Conservation (phyloP, 2,329 filamentous ascomycete genomes). For the Dothistroma septosporum region DNA sequence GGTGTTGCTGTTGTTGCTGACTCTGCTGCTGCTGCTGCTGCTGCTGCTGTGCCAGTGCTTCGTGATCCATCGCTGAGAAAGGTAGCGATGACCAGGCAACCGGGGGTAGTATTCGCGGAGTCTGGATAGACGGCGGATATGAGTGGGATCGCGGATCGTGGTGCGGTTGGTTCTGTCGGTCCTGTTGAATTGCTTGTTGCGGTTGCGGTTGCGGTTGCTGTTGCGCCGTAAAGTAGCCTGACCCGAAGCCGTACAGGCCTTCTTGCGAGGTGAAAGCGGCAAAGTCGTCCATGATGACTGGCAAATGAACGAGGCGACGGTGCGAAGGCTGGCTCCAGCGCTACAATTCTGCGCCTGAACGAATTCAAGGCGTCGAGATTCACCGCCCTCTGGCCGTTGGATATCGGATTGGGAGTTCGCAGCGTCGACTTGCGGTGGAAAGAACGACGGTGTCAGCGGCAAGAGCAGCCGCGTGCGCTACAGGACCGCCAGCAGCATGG, state of each 20-base stretch:
- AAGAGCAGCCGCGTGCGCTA: constrained; percentile 1
- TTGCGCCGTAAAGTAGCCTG: constrained; percentile 1
- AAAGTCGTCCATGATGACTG: constrained; percentile 41
- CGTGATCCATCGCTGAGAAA: constrained; percentile 27
- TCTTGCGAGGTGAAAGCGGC: constrained; percentile 36
- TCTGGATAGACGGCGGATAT: constrained; percentile 26
- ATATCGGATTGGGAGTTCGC: background rate
- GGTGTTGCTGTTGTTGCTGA: constrained; percentile 15
- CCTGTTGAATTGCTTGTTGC: constrained; percentile 29
- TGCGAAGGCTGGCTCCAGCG: constrained; percentile 52
- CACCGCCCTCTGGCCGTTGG: background rate
- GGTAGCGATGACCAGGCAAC: constrained; percentile 18
- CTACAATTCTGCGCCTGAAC: background rate
- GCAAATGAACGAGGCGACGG: constrained; percentile 53
- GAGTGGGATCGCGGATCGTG: constrained; percentile 30
- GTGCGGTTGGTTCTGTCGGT: constrained; percentile 12
- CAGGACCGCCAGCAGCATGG: background rate
- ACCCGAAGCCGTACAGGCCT: constrained; percentile 40
- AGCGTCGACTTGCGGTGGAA: constrained; percentile 1
- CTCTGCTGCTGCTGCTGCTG: constrained; percentile 23
- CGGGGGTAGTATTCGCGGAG: constrained; percentile 5
- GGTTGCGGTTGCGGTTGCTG: constrained; percentile 10
- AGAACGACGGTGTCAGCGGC: constrained; percentile 5
- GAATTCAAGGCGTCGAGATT: background rate
- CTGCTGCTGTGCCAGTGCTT: constrained; percentile 21